phyloP scores from a whole-genome alignment of 2,329 filamentous ascomycete species.

The Pseudogymnoascus sp. region DNA sequence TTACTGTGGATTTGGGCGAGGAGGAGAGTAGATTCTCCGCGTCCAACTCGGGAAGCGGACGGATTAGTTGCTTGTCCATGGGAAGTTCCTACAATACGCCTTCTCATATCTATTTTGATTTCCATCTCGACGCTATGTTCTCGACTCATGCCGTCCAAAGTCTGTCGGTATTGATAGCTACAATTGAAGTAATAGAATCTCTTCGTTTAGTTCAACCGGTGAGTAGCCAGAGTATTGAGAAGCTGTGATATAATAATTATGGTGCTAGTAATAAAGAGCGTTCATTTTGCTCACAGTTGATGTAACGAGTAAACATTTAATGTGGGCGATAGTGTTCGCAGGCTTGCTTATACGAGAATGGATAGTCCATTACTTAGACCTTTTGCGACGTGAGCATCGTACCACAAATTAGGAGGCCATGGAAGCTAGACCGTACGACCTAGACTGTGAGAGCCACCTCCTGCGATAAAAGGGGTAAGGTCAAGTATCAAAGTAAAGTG shows the following conservation, averaged over 20 bases:
- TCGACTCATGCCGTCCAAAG: no score
- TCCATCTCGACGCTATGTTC: no score
- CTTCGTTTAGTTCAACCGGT: background rate
- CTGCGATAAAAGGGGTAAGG: background rate
- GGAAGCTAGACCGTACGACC: background rate
- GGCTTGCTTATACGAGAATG: background rate
- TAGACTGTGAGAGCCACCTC: background rate
- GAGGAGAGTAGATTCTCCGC: background rate
- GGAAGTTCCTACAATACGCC: no score
- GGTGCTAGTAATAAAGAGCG: background rate
- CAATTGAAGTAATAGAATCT: background rate
- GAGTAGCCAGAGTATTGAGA: background rate
- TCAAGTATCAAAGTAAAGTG: background rate
- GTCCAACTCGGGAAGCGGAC: no score
- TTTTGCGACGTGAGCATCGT: background rate
- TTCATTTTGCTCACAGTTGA: background rate
- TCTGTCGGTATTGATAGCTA: background rate
- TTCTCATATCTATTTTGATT: no score
- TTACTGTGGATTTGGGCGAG: background rate
- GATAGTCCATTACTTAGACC: background rate
- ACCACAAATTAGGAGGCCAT: background rate
- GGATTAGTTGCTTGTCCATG: no score
- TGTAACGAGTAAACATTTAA: background rate
- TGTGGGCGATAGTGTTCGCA: background rate
- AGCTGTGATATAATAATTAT: background rate